Evolutionary conservation across 495 filamentous ascomycete species (phyloP), one percentile per base, ranked within the genome.

Genomic region (Choiromyces venosus): DNA sequence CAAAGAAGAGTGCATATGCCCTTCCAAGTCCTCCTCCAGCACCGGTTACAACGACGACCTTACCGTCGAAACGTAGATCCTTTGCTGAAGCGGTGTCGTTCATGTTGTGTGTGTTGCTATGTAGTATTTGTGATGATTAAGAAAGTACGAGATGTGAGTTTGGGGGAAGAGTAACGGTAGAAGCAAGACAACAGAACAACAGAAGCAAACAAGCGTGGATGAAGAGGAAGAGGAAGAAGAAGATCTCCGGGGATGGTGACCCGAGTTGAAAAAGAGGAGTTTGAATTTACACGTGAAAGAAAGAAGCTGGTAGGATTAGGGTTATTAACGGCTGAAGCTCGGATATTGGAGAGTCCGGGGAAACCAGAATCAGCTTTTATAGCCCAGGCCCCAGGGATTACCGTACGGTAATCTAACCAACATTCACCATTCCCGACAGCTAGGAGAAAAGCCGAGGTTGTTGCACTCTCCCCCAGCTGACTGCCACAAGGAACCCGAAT

Each of bases 11-110:
- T 75, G 92, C 92, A 85, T 97, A 97, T 81, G 91, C 91, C 84
- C 93, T 96, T 69, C 95, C 95, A 70, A 98, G 84, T 73, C 96
- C 95, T 83, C 96, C 96, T 72, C 95, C 94, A 70, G 96, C 96
- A 77, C 95, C 95, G 66, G 96, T 99, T 76, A 99, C 92, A 70
- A 99, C 94, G 76, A 96, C 93, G 75, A 94, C 94, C 86, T 98
- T 96, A 83, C 92, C 91, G 86, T 98, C 95, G 83, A 89, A 99
- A 74, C 96, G 89, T 83, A 99, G 86, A 84, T 92, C 66, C 18
- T 70, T 39, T 38, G 68, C 73, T 37, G 68, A 77, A 65, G 74
- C 44, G 69, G 61, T 80, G 71, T 68, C 70, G 42, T 69, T 73
- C 74, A 79, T 79, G 19, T 36, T 71, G 65, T 72, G 36, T 46